Conservation (phyloP, 2,329 filamentous ascomycete species). For the Xylariaceae sp. region DNA sequence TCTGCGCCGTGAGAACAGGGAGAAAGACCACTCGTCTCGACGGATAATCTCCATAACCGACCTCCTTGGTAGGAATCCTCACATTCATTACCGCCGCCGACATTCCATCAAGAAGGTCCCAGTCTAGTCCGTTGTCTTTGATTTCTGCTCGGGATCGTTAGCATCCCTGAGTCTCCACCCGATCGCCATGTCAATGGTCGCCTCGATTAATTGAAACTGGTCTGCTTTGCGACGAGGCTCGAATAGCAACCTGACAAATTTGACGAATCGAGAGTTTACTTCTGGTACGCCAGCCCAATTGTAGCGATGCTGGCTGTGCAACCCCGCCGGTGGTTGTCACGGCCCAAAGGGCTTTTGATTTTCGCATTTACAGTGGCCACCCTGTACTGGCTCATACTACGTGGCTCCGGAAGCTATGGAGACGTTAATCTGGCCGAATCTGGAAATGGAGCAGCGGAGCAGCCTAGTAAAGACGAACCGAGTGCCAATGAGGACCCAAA, state of each 20-base stretch:
- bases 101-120: too few relatives aligned
- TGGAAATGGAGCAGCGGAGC: not conserved
- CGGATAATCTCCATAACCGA: constrained; percentile 15
- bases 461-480: constrained; percentile 6
- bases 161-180: constrained; percentile 3
- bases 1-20: not conserved
- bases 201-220: constrained; percentile 1
- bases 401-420: constrained; percentile 31
- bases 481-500: constrained; percentile 4
- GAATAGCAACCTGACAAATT: not conserved
- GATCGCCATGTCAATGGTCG: constrained; percentile 8
- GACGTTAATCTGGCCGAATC: constrained; percentile 3
- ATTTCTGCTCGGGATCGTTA: not conserved
- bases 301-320: constrained; percentile 33
- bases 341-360: constrained; percentile 42
- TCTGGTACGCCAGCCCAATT: constrained; percentile 8
- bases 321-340: constrained; percentile 35
- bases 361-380: constrained; percentile 38
- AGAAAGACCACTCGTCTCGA: constrained; percentile 1
- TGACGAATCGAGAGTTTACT: not conserved
- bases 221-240: not conserved
- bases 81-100: too few relatives aligned
- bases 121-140: not conserved
- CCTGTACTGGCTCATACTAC: constrained; percentile 44
- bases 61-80: constrained; percentile 36